These are phyloP conservation scores for Botrytis cinerea DNA, from an alignment of 2,329 filamentous ascomycete genomes.

Conservation along the genomic window DNA sequence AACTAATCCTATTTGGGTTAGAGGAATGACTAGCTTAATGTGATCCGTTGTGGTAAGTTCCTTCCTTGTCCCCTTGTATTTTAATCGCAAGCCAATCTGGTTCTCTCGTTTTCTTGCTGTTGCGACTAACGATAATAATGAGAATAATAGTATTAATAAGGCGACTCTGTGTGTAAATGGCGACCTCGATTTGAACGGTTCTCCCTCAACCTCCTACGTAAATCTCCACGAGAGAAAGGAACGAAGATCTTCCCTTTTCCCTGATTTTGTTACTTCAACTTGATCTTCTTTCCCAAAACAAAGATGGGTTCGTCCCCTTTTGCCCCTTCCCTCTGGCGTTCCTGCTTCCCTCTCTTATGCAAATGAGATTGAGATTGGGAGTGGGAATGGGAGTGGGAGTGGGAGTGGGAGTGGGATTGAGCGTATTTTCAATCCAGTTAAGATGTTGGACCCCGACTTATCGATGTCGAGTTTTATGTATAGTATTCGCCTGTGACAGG, in stretches of 20 bases:
- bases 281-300: not conserved
- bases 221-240: not conserved
- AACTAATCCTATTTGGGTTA: conserved; percentile 17
- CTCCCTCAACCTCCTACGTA: not conserved
- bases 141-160: not conserved
- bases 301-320: not conserved
- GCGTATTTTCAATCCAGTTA: not conserved
- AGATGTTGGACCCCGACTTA: not conserved
- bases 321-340: not conserved
- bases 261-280: not conserved
- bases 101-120: not conserved
- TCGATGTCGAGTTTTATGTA: not conserved
- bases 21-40: conserved; percentile 6
- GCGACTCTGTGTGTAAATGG: not conserved
- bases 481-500: conserved; percentile 1
- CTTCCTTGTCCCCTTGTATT: conserved; percentile 10
- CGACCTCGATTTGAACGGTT: not conserved
- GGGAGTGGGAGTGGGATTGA: not conserved
- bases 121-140: not conserved
- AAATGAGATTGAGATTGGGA: not conserved
- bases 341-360: not conserved
- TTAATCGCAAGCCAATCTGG: not conserved
- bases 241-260: not conserved
- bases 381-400: not conserved
- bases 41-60: conserved; percentile 9